Evolutionary conservation across 805 yeast genomes (phyloP), one percentile per base, ranked within the genome.

Genomic region (Sungouiella blattae): DNA sequence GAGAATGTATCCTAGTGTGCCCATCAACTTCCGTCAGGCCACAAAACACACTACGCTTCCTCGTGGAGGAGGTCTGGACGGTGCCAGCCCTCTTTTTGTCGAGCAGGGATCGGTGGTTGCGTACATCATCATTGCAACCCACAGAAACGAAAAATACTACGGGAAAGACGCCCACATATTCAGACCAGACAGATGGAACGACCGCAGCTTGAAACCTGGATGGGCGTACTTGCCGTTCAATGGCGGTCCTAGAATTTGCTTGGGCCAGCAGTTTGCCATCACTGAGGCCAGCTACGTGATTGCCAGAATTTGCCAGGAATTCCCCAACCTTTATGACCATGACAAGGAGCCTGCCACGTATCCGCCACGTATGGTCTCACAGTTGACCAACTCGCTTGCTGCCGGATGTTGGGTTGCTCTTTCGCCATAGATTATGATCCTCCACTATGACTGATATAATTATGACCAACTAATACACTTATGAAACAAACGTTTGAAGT

Each of bases 221-320:
- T 37, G 41, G 38, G 41, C 41, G 6, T 41, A 36, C 12, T 32
- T 43, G 31, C 47, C 47, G 2, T 43, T 43, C 26, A 40, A 40
- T 17, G 44, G 46, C 6, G 47, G 47, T 4, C 47, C 47, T 3
- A 32, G 47, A 3, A 43, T 43, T 13, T 43, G 47, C 33, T 36
- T 43, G 33, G 47, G 47, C 4, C 48, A 44, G 57, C 78, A 73
- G 53, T 72, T 71, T 53, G 79, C 78, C 5, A 24, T 39, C 20
- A 33, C 34, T 20, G 30, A 39, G 21, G 30, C 37, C 20, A n/a
- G 25, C 8, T 30, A 35, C 23, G 37, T 33, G 23, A 23, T 33
- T 13, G 13, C 20, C 11, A 28, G 37, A 23, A 28, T 18, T 24
- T 11, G 28, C 20, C 32, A 39, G 20, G 22, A 39, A 13, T 26